phyloP scores from a whole-genome alignment of 1,284 basidiomycete species.

The Sporisorium iseilematis-ciliati region DNA sequence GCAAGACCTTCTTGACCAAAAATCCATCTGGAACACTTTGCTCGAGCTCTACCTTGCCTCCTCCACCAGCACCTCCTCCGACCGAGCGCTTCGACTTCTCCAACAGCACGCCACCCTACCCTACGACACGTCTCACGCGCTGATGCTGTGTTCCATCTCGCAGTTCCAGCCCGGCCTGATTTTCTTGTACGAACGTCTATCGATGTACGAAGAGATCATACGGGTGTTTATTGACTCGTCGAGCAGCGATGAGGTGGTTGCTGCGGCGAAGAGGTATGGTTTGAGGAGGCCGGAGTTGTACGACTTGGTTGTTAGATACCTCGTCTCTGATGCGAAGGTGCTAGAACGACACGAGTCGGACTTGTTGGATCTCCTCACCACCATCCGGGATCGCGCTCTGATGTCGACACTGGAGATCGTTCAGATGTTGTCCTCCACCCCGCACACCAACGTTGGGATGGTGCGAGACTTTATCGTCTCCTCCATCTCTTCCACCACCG shows the following conservation, averaged over 20 bases:
- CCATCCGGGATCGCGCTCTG: conserved; percentile 82
- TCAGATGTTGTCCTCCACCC: conserved; percentile 78
- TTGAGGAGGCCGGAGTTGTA: conserved; percentile 81
- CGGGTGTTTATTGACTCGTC: conserved; percentile 81
- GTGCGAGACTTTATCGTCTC: conserved; percentile 88
- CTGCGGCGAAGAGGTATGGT: conserved; percentile 81
- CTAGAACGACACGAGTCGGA: conserved; percentile 80
- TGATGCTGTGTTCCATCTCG: conserved; percentile 89
- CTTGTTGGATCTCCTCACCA: conserved; percentile 76
- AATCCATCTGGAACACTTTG: conserved; percentile 93
- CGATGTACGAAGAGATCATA: conserved; percentile 95
- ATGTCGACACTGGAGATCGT: conserved; percentile 90
- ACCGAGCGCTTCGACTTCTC: conserved; percentile 56
- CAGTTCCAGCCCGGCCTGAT: conserved; percentile 87
- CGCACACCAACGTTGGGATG: conserved; percentile 89
- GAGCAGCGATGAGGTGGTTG: conserved; percentile 75
- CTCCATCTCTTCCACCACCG: conserved; percentile 80
- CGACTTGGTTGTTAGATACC: conserved; percentile 86
- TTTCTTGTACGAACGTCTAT: conserved; percentile 89
- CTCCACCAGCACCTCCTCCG: conserved; percentile 4
- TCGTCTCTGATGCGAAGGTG: conserved; percentile 78
- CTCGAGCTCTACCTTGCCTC: conserved; percentile 89
- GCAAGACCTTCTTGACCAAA: conserved; percentile 79
- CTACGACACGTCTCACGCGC: conserved; percentile 89
- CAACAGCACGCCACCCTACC: conserved; percentile 73